Evolutionary conservation across 306 rosid species (phyloP).

Genomic region (cucumber (Cucumis sativus)): DNA sequence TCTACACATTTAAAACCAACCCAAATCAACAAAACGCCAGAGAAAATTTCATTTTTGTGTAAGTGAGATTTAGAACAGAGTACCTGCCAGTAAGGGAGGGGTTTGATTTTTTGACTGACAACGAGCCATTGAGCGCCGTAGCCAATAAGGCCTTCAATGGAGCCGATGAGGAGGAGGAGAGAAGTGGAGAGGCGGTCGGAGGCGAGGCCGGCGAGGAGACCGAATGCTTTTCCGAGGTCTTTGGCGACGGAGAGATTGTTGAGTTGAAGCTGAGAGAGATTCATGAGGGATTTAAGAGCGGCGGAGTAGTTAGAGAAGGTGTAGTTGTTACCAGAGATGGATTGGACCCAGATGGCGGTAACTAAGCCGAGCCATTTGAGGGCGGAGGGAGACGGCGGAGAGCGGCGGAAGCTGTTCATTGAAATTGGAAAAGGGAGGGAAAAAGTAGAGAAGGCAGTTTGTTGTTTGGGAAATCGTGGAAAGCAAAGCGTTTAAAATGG

Average conservation of each 20-base stretch:
- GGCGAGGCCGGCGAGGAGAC: constrained; percentile 67
- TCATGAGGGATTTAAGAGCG: constrained; percentile 75
- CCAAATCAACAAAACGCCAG: not conserved
- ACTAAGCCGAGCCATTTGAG: constrained; percentile 74
- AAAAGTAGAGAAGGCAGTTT: not conserved
- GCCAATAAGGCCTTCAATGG: constrained; percentile 60
- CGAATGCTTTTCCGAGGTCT: constrained; percentile 76
- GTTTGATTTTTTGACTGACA: constrained; percentile 43
- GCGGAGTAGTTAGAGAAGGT: constrained; percentile 87
- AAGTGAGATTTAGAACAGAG: not conserved
- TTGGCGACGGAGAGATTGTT: constrained; percentile 77
- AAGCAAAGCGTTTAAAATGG: not conserved
- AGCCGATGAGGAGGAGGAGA: constrained; percentile 61
- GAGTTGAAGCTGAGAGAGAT: constrained; percentile 60
- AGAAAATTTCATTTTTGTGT: not conserved
- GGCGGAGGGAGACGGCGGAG: not conserved
- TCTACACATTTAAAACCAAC: constrained; percentile 17
- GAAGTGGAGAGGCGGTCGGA: constrained; percentile 64
- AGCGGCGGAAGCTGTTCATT: not conserved
- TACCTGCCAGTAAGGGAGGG: constrained; percentile 85
- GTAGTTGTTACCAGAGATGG: constrained; percentile 91
- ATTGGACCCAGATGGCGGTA: constrained; percentile 73
- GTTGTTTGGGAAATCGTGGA: not conserved
- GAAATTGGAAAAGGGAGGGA: not conserved
- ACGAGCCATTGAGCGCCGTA: constrained; percentile 91